Evolutionary conservation across 2,329 filamentous ascomycete species (phyloP), one percentile per base, ranked within the genome.

Genomic region (Rutstroemia sydowiana): DNA sequence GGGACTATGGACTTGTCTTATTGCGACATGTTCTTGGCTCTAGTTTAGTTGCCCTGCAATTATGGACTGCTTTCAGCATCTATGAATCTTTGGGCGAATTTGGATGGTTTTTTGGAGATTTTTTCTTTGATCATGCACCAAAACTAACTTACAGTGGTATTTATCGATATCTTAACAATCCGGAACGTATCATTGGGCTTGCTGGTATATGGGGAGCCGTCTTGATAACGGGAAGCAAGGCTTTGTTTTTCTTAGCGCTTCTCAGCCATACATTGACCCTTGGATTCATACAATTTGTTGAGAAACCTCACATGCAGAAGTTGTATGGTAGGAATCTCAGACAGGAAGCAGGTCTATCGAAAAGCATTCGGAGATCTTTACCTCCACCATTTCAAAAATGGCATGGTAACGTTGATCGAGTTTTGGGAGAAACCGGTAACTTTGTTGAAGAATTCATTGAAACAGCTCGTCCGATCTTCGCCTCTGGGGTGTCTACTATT

Each of bases 21-120:
- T 77, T 98, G 54, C 86, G 90, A 65, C 93, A 97, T 65, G 87
- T 96, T 23, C 66, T 97, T 31, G 93, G 93, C 40, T 75, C 79
- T 45, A 81, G 87, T 48, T 74, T 97, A 57, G 82, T 97, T 54
- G 83, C 86, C 10, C 77, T 98, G 46, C 93, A 98, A 65, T 70
- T 95, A 16, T 98, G 93, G 93, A 95, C 91, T 1, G 85, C 89
- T 1, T 75, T 87, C 58, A 96, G 90, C 68, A 91, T 97, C 60
- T 95, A 97, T 68, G 90, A 96, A 46, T 95, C 89, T 2, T 81
- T 98, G 0, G 93, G 93, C 52, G 93, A 98, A 65, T 98, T 97
- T 64, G 93, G 93, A 62, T 98, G 92, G 92, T 97, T 97, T 75
- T 97, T 91, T 65, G 93, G 93, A 16, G 93, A 98, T 67, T 98